Evolutionary conservation across 2,329 filamentous ascomycete genomes (phyloP).

Genomic region (Aspergillus caelatus): DNA sequence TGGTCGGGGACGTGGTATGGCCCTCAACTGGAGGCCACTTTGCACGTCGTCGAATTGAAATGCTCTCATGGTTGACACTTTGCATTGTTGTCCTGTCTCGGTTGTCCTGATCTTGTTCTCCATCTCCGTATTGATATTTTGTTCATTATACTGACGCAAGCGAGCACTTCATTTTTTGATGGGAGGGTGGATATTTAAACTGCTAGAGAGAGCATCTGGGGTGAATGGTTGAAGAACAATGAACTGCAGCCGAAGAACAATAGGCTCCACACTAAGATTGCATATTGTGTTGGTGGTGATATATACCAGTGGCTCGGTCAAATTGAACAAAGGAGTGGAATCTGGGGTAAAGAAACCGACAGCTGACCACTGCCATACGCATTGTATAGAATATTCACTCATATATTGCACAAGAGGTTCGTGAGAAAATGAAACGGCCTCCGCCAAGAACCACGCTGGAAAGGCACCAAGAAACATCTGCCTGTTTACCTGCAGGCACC

Average conservation of each 20-base stretch:
- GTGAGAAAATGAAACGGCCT: too few species aligned
- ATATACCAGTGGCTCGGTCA: too few species aligned
- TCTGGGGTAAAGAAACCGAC: background rate
- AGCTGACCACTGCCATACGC: background rate
- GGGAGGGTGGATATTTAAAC: background rate
- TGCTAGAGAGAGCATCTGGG: background rate
- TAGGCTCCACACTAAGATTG: background rate
- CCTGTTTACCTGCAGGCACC: too few species aligned
- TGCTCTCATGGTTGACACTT: background rate
- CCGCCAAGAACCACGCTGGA: background rate
- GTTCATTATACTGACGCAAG: background rate
- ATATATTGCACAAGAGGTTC: background rate
- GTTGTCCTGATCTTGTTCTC: background rate
- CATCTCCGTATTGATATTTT: background rate
- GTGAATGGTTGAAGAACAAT: background rate
- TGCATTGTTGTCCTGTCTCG: background rate
- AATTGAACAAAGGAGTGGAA: background rate
- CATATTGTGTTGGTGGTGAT: background rate
- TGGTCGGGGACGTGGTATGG: background rate
- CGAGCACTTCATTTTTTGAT: rapidly evolving
- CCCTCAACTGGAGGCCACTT: background rate
- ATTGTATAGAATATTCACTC: background rate
- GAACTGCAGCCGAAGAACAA: background rate
- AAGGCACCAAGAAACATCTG: background rate
- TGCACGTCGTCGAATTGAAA: background rate